Evolutionary conservation across 2,329 filamentous ascomycete species (phyloP), one percentile per base, ranked within the genome.

Genomic region (Colletotrichum musae): DNA sequence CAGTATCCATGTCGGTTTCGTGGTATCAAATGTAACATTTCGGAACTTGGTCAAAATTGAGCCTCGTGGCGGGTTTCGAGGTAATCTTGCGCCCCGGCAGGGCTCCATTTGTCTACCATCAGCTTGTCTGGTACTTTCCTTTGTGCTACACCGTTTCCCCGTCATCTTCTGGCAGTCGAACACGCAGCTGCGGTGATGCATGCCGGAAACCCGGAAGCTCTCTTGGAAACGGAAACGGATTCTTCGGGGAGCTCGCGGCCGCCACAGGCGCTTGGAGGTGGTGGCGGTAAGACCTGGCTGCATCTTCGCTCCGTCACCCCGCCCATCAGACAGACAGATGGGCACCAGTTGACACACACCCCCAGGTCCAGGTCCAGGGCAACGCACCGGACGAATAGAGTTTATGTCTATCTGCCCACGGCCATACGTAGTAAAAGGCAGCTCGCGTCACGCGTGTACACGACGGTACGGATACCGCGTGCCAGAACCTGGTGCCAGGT

Each of bases 11-110:
- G 66, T 63, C 43, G 18, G 39, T 16, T 54, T 43, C 41, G 48
- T 52, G 41, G 50, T n/a, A 48, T 45, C 54, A 16, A 57, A 53
- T 26, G 54, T 59, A 45, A 32, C 66, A 60, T 50, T 68, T 50
- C 32, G 28, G 28, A 58, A 69, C 48, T 54, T 65, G 61, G 45
- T 56, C 54, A 60, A 68, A 60, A 43, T 69, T 60, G 54, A 50
- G 54, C 50, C 61, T 69, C 54, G 60, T 63, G 26, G 58, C 43
- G 48, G 54, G 48, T 53, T 48, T 58, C 21, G 63, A 57, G 51
- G 52, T 50, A 68, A 63, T 63, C 51, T 59, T 54, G 48, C 60
- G 48, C 21, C 53, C 53, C 43, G 50, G 50, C 50, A 50, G 43
- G 41, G 61, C 63, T 43, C 16, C 51, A 12, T 52, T 10, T 16